Conservation (phyloP, 2,329 filamentous ascomycete species). For the Exophiala dermatitidis region DNA sequence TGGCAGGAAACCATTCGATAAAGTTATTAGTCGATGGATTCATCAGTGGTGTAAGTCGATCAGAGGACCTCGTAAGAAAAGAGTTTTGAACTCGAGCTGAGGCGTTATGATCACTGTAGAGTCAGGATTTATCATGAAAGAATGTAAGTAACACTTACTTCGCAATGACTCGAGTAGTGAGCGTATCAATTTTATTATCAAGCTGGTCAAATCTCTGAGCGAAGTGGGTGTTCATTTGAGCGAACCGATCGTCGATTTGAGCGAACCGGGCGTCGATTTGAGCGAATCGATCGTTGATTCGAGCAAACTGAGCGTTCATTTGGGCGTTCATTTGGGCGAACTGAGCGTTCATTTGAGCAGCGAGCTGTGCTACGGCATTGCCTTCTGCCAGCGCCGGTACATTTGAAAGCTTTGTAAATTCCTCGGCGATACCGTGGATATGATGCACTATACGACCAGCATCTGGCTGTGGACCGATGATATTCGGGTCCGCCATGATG, state of each 20-base stretch:
- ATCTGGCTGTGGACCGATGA: conserved; percentile 4
- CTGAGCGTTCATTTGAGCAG: neutral
- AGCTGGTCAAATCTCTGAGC: neutral
- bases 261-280: neutral
- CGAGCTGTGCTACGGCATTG: neutral
- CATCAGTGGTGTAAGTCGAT: conserved; percentile 2
- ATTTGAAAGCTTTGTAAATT: conserved; percentile 5
- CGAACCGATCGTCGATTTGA: neutral
- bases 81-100: conserved; percentile 6
- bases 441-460: conserved; percentile 1
- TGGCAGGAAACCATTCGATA: conserved; percentile 5
- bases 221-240: neutral
- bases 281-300: neutral
- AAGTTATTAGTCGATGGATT: conserved; percentile 1
- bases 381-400: conserved; percentile 3
- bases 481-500: conserved; percentile 3
- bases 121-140: conserved; percentile 4
- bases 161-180: neutral
- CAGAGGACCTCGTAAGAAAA: neutral
- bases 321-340: neutral
- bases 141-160: neutral
- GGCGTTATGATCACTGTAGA: conserved; percentile 3
- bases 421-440: conserved; percentile 1
- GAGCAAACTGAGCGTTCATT: neutral
- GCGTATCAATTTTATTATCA: neutral